These are phyloP conservation scores for Penicillium crystallinum DNA, from an alignment of 495 filamentous ascomycete species.

Conservation along the genomic window DNA sequence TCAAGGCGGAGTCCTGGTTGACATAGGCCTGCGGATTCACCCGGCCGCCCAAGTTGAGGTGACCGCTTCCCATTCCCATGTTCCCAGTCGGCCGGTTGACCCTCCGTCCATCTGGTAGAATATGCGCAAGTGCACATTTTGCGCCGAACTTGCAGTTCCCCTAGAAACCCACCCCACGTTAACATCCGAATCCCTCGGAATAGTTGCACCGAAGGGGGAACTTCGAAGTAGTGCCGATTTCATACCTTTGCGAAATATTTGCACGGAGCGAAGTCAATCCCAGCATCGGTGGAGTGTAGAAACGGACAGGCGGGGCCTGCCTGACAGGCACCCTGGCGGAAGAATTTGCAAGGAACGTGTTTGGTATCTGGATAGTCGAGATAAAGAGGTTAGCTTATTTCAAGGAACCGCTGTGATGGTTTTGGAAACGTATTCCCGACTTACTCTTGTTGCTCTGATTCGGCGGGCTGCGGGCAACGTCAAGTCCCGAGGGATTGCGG, in stretches of 20 bases:
- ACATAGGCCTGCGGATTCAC: conserved; percentile 64
- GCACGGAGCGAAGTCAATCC: conserved; percentile 79
- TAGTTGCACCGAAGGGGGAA: too few species aligned
- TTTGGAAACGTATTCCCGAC: conserved; percentile 16
- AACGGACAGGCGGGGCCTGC: conserved; percentile 95
- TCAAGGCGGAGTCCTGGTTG: conserved; percentile 68
- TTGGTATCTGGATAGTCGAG: conserved; percentile 66
- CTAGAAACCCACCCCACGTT: conserved; percentile 37
- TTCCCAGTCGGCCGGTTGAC: conserved; percentile 62
- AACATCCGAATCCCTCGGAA: not conserved
- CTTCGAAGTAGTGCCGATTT: not conserved
- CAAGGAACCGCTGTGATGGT: not conserved
- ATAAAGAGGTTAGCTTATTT: conserved; percentile 10
- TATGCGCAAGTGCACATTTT: conserved; percentile 94
- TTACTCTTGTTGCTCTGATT: conserved; percentile 65
- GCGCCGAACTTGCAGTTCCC: conserved; percentile 98
- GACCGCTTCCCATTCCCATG: conserved; percentile 43
- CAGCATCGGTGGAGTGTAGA: conserved; percentile 77
- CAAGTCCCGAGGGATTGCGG: conserved; percentile 43
- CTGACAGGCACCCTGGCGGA: conserved; percentile 90
- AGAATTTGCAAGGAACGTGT: conserved; percentile 99
- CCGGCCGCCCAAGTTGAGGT: conserved; percentile 64
- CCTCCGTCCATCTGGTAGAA: conserved; percentile 86
- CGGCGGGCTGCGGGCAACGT: conserved; percentile 69
- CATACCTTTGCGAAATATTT: conserved; percentile 97